Evolutionary conservation across 805 yeast genomes (phyloP), one percentile per base, ranked within the genome.

Genomic region (Ogataea glucozyma): DNA sequence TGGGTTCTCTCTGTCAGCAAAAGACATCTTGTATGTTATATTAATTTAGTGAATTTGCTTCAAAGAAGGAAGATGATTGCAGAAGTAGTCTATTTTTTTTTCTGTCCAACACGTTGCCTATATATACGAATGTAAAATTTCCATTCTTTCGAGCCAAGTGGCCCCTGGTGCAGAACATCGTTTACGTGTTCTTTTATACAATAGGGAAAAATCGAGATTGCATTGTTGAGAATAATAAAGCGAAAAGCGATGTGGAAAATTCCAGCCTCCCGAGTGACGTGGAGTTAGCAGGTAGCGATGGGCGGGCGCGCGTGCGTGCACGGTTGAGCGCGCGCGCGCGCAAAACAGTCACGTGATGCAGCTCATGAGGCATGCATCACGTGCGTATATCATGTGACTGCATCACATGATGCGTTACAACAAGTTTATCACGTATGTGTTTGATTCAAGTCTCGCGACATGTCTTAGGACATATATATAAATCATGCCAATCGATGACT

Each of bases 1-100:
- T 64, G 95, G 95, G 55, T 83, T 75, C 72, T 87, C 85, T 68
- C 81, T 83, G 64, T 85, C 71, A 29, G 88, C 68, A 62, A 85
- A 86, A 18, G 65, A 57, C 67, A 61, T 63, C 26, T 17, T 45
- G 14, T 16, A 13, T 34, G 16, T 34, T 13, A 9, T 6, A 14
- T 30, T 4, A n/a, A 14, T 16, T 17, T 22, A 16, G 21, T 16
- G 31, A 14, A 27, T 16, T 10, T 16, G 32, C 17, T 27, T 27
- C 10, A 5, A 14, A 14, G 13, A 11, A 14, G 31, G 16, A 4
- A 7, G 31, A 4, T 27, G 5, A 12, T 6, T 5, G 6, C n/a
- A n/a, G 16, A 27, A 18, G 26, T 14, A 22, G 37, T 22, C 8
- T 23, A 17, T 34, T 31, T 20, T 31, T 31, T 34, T 16, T 14